Percentiles rank a stretch among this genome's conserved stretches.
phyloP scores from a whole-genome alignment of 2,329 filamentous ascomycete species.

The Microdochium nivale region DNA sequence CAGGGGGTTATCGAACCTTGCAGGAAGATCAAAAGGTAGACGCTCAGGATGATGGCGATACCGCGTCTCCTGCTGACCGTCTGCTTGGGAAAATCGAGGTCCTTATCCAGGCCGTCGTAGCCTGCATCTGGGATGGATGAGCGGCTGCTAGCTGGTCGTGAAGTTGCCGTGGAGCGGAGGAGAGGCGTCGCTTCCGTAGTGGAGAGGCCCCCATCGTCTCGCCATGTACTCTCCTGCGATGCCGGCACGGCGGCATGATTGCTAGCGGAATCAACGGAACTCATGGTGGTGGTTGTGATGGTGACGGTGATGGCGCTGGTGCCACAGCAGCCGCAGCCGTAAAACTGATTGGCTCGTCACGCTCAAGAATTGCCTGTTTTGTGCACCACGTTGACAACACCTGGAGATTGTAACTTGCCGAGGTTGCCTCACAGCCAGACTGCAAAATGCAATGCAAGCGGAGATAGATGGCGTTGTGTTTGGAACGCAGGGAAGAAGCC shows the following conservation, averaged over 20 bases:
- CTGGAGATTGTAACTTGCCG: background rate
- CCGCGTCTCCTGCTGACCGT: slow-evolving; percentile 22
- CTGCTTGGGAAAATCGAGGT: slow-evolving; percentile 17
- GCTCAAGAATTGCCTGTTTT: background rate
- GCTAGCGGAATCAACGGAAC: background rate
- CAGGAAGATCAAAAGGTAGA: slow-evolving; percentile 50
- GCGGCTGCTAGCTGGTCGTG: background rate
- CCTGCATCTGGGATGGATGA: background rate
- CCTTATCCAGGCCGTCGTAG: background rate
- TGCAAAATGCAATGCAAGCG: too few relatives aligned
- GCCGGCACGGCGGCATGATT: background rate
- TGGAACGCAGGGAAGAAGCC: too few relatives aligned
- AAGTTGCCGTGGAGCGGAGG: background rate
- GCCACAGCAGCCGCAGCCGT: background rate
- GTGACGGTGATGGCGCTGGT: background rate
- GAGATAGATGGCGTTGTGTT: too few relatives aligned
- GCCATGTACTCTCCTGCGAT: background rate
- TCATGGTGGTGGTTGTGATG: background rate
- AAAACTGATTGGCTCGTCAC: background rate
- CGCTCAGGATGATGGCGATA: slow-evolving; percentile 39
- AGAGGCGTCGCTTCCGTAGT: background rate
- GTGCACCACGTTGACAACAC: background rate
- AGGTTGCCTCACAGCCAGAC: too few relatives aligned
- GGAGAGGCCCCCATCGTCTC: background rate
- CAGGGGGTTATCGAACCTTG: slow-evolving; percentile 34